Evolutionary conservation across 495 filamentous ascomycete species (phyloP).

Genomic region (Cercophora newfieldiana): DNA sequence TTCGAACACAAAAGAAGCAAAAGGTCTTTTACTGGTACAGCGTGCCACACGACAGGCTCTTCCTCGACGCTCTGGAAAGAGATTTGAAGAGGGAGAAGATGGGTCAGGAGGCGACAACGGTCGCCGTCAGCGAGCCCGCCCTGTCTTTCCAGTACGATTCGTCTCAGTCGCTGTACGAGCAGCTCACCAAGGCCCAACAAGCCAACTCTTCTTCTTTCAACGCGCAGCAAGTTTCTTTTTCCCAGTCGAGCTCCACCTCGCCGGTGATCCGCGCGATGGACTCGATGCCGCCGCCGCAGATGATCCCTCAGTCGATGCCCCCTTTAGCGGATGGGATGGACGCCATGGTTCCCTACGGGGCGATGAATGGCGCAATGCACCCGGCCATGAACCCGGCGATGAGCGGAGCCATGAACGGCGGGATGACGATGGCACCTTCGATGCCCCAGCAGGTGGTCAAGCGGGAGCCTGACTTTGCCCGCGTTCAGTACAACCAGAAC

Average conservation of each 20-base stretch:
- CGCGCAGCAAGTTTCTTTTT: constrained; percentile 77
- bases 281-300: constrained; percentile 66
- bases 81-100: constrained; percentile 99
- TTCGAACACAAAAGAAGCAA: constrained; percentile 99
- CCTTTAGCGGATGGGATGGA: constrained; percentile 79
- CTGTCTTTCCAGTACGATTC: constrained; percentile 99
- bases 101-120: constrained; percentile 95
- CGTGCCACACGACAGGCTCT: constrained; percentile 95
- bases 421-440: constrained; percentile 61
- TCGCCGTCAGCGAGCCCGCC: constrained; percentile 93
- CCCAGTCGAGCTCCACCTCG: constrained; percentile 71
- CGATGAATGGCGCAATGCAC: constrained; percentile 60
- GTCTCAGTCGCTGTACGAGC: constrained; percentile 97
- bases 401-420: constrained; percentile 42
- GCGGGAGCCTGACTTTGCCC: constrained; percentile 72
- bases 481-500: constrained; percentile 86
- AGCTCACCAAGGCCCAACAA: constrained; percentile 99
- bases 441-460: constrained; percentile 72
- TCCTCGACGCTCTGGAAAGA: constrained; percentile 94
- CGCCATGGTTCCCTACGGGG: constrained; percentile 70
- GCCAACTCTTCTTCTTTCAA: constrained; percentile 95
- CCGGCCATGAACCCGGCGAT: constrained; percentile 64
- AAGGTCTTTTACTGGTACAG: constrained; percentile 99
- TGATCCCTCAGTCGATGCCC: constrained; percentile 77
- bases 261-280: constrained; percentile 89